These are phyloP conservation scores for Podila epigama DNA, from an alignment of 192 early-diverging fungal genomes.

Conservation along the genomic window DNA sequence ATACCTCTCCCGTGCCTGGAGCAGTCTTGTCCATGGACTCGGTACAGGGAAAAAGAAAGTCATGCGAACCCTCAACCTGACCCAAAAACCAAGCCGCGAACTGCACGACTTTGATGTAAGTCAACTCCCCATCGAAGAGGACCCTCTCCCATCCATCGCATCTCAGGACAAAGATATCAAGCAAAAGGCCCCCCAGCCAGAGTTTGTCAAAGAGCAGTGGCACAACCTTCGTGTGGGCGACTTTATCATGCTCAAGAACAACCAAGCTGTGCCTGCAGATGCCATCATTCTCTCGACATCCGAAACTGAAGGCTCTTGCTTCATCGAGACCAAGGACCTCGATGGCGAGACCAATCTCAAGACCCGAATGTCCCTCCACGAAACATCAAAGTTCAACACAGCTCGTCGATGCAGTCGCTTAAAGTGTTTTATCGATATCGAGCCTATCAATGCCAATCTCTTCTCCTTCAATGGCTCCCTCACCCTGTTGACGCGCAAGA, in stretches of 20 bases:
- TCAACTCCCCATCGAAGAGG: constrained; percentile 3
- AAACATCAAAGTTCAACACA: constrained; percentile 70
- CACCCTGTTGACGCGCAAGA: constrained; percentile 45
- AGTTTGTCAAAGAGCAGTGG: constrained; percentile 67
- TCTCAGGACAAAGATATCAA: background rate
- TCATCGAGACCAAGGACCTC: constrained; percentile 93
- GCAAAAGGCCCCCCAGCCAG: constrained; percentile 21
- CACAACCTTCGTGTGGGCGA: constrained; percentile 84
- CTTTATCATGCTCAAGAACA: constrained; percentile 82
- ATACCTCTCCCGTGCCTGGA: constrained; percentile 8
- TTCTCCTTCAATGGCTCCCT: constrained; percentile 80
- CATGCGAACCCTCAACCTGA: constrained; percentile 3
- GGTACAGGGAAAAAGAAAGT: constrained; percentile 4
- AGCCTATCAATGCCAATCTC: constrained; percentile 80
- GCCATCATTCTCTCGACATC: constrained; percentile 82
- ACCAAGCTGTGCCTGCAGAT: constrained; percentile 87
- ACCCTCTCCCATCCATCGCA: background rate
- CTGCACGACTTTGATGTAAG: constrained; percentile 10
- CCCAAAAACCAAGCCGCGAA: constrained; percentile 10
- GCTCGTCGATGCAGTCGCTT: constrained; percentile 78
- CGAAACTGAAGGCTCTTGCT: constrained; percentile 79
- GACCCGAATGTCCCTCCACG: constrained; percentile 70
- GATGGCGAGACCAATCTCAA: constrained; percentile 99
- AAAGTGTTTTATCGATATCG: constrained; percentile 73
- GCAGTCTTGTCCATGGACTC: background rate